Evolutionary conservation across 176 grass and related monocot species (phyloP), one percentile per base, ranked within the genome.

Genomic region (Avena eriantha): DNA sequence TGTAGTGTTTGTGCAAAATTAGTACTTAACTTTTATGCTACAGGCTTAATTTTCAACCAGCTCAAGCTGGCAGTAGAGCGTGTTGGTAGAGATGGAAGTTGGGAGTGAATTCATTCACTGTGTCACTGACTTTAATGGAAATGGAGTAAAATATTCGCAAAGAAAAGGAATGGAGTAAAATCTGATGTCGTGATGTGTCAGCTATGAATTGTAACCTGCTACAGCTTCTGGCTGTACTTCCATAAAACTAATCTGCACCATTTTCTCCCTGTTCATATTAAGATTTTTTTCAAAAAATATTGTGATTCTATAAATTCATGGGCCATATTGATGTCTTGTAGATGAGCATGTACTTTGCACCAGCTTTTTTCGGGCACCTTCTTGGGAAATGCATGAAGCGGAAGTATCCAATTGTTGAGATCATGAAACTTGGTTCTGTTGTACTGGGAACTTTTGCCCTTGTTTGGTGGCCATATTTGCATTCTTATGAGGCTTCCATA

Each of bases 281-380:
- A 45, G 8, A 61, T 15, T 11, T 54, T 71, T 75, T 51, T 75
- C 43, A 0, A 10, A 36, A 76, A 2, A n/a, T 39, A 21, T 4
- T 55, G 49, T 77, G 74, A 54, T 55, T 19, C 26, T 55, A 19
- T 26, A 77, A 77, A 21, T 77, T 54, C 8, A 54, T 77, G 48
- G 17, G 15, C 48, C 43, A 60, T 63, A 8, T 72, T 69, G 9
- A 47, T 84, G 68, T 88, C 33, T 85, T 92, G 77, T 93, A 98
- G 93, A 98, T 96, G 96, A 96, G 90, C 86, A 70, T 98, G 88
- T 98, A 98, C 69, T 98, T 92, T 77, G 96, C 96, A 73, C 93
- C 96, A 17, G 93, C 93, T 74, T 96, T 98, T 89, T 96, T 98
- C 13, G 81, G 93, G 71, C 92, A 96, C 88, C 93, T 98, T 86